Conservation (phyloP, 495 filamentous ascomycete genomes). For the Podospora fimiseda region DNA sequence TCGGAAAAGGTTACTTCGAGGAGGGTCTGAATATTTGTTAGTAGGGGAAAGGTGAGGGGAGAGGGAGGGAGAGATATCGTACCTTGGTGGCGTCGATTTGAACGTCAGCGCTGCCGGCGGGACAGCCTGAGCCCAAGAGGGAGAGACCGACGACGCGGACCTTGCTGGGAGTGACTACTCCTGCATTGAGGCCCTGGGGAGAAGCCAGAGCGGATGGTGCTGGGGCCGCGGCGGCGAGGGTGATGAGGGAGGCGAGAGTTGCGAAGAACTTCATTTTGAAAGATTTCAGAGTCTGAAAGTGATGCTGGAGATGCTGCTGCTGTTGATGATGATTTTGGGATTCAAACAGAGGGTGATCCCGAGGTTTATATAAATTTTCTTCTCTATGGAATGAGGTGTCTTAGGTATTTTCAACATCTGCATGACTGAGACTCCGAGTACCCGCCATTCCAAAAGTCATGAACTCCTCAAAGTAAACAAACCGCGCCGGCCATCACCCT, state of each 20-base stretch:
- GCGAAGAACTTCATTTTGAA: slow-evolving; percentile 3
- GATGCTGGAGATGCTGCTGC: neutral
- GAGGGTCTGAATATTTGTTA: too few relatives aligned
- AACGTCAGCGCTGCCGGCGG: slow-evolving; percentile 13
- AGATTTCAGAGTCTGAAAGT: neutral
- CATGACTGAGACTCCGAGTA: too few relatives aligned
- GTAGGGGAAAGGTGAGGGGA: too few relatives aligned
- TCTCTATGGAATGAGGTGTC: neutral
- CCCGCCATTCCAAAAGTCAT: too few relatives aligned
- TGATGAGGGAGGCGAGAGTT: neutral
- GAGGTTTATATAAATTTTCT: neutral
- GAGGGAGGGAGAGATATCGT: too few relatives aligned
- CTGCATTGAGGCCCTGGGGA: neutral
- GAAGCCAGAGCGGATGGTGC: too few relatives aligned
- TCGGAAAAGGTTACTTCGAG: slow-evolving; percentile 16
- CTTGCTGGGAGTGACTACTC: slow-evolving; percentile 1
- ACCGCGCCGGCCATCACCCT: too few relatives aligned
- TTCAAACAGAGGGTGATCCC: too few relatives aligned
- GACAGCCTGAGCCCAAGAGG: slow-evolving; percentile 21
- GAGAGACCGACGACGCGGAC: slow-evolving; percentile 31
- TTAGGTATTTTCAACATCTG: too few relatives aligned
- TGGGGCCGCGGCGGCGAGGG: slow-evolving; percentile 4
- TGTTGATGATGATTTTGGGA: neutral
- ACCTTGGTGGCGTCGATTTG: slow-evolving; percentile 16
- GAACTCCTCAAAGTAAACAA: too few relatives aligned